Evolutionary conservation across 2,329 filamentous ascomycete genomes (phyloP), one percentile per base, ranked within the genome.

Genomic region (Penicillium sp.): DNA sequence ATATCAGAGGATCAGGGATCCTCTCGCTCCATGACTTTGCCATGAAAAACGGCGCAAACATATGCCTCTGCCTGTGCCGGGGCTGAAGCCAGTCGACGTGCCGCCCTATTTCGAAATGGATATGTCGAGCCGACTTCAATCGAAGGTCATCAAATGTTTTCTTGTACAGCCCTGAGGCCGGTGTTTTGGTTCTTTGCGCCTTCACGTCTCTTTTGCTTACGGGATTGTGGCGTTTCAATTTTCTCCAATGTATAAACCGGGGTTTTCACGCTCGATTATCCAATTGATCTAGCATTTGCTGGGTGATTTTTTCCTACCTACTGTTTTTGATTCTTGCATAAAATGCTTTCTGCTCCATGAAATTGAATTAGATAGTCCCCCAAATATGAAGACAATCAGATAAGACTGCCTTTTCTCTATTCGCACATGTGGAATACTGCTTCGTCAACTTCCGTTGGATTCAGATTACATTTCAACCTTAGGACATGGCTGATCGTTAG

Each of bases 211-310:
- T 54, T 49, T 34, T 37, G 35, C 42, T 20, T 55, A 22, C 12
- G 6, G 55, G 51, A 31, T 25, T 39, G 8, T 4, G 58, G 60
- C 60, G 55, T 64, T 60, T 47, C 10, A 50, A 5, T 37, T 35
- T 53, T 55, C 25, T 12, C 49, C 22, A 54, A 59, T 65, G 63
- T 65, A 65, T 45, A 62, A 64, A 65, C 62, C 50, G 11, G 48
- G 45, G 57, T 55, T 52, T 31, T 59, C 39, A 10, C 8, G 39
- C 52, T 52, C 25, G 35, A n/a, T n/a, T 45, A 25, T 22, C 10
- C 35, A 48, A 57, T 53, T 49, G 34, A 51, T 37, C 42, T 34
- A n/a, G 31, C 20, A 4, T 41, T 37, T 45, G 43, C 47, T 55
- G 47, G 11, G 31, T 56, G 22, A 20, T 56, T 54, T 8, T 11